Evolutionary conservation across 371 early-diverging fungal genomes (phyloP).

Genomic region (Parasitella parasitica): DNA sequence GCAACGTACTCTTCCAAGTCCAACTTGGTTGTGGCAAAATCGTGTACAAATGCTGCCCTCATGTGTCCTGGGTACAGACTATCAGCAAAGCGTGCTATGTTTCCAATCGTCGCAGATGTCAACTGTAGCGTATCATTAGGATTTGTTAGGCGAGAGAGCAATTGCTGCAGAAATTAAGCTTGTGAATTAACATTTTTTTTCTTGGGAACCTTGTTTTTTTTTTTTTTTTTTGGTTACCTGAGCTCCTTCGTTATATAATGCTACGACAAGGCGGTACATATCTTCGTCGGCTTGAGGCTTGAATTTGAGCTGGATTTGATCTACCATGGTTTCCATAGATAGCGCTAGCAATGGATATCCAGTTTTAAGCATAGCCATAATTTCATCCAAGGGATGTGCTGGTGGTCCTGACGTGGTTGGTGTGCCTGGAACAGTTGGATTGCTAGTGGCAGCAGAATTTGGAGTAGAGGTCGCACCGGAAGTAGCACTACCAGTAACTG

Average conservation of each 20-base stretch:
- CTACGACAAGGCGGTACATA: conserved; percentile 90
- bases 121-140: conserved; percentile 63
- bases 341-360: conserved; percentile 91
- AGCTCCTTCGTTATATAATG: conserved; percentile 85
- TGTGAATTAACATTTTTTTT: too few species aligned
- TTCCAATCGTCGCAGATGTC: conserved; percentile 73
- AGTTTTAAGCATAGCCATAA: conserved; percentile 95
- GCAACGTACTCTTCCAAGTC: conserved; percentile 80
- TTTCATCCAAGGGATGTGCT: conserved; percentile 79
- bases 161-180: too few species aligned
- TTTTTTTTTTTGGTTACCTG: conserved; percentile 62
- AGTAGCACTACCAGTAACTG: neutral
- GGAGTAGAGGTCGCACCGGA: too few species aligned
- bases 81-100: conserved; percentile 82
- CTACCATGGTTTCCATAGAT: conserved; percentile 97
- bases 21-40: conserved; percentile 83
- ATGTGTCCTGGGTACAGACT: conserved; percentile 77
- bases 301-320: conserved; percentile 89
- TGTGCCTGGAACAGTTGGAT: neutral
- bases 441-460: neutral
- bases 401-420: neutral
- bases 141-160: conserved; percentile 56
- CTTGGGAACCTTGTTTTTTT: too few species aligned
- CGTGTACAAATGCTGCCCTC: conserved; percentile 82
- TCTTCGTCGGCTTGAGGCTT: conserved; percentile 95